Evolutionary conservation across 805 yeast genomes (phyloP).

Genomic region (Scheffersomyces coipomensis): DNA sequence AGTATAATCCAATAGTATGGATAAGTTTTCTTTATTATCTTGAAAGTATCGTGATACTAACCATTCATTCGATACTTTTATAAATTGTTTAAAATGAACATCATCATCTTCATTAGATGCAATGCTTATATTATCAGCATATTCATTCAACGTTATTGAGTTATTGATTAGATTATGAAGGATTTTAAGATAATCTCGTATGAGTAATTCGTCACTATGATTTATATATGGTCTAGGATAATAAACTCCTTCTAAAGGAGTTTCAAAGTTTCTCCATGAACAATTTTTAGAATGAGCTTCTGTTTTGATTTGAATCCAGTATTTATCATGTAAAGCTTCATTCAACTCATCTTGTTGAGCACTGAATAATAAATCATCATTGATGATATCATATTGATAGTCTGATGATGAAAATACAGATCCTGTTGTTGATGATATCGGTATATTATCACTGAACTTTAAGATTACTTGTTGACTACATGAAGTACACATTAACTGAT

Average conservation of each 20-base stretch:
- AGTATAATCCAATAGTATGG: slow-evolving; percentile 17
- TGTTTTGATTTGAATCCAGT: slow-evolving; percentile 20
- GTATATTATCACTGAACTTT: slow-evolving; percentile 20
- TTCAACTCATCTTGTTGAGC: slow-evolving; percentile 17
- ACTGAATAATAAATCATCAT: slow-evolving; percentile 3
- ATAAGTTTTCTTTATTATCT: slow-evolving; percentile 35
- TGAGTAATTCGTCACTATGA: slow-evolving; percentile 25
- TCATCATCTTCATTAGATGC: slow-evolving; percentile 5
- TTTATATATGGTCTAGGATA: slow-evolving; percentile 32
- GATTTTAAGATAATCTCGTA: slow-evolving; percentile 24
- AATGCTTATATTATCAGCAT: slow-evolving; percentile 5
- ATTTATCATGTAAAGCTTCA: slow-evolving; percentile 18
- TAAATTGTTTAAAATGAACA: slow-evolving; percentile 11
- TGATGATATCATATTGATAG: background rate
- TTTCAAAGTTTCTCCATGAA: slow-evolving; percentile 35
- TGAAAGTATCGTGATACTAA: slow-evolving; percentile 26
- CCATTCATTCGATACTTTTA: slow-evolving; percentile 29
- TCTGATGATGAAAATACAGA: background rate
- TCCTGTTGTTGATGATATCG: slow-evolving; percentile 12
- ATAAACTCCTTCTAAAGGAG: slow-evolving; percentile 31
- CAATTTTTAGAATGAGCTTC: slow-evolving; percentile 30
- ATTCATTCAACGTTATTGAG: slow-evolving; percentile 12
- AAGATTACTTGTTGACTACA: slow-evolving; percentile 29
- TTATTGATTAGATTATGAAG: slow-evolving; percentile 29
- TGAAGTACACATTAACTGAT: slow-evolving; percentile 31